Conservation (phyloP, 1,284 basidiomycete species). For the Microbotryum violaceum region DNA sequence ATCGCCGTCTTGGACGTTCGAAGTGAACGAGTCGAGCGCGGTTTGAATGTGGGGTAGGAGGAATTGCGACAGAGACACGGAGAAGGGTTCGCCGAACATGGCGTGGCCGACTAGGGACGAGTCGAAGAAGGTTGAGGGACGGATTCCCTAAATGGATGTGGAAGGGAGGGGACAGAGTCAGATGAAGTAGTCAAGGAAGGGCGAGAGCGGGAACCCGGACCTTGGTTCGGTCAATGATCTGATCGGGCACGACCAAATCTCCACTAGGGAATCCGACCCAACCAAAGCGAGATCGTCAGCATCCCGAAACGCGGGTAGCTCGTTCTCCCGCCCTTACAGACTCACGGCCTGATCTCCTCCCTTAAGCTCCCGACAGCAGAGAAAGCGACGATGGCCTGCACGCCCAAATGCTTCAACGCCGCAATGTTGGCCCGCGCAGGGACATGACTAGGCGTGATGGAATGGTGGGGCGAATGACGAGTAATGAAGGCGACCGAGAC, state of each 20-base stretch:
- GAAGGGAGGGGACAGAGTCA: neutral
- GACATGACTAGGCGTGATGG: slow-evolving; percentile 62
- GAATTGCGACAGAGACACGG: slow-evolving; percentile 56
- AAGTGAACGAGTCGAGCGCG: slow-evolving; percentile 54
- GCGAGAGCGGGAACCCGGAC: slow-evolving; percentile 3
- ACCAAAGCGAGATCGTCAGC: neutral
- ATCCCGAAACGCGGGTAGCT: neutral
- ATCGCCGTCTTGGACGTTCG: slow-evolving; percentile 45
- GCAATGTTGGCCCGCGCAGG: slow-evolving; percentile 89
- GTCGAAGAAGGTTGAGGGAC: slow-evolving; percentile 75
- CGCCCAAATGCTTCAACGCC: slow-evolving; percentile 85
- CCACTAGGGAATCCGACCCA: slow-evolving; percentile 39
- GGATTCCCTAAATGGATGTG: slow-evolving; percentile 18
- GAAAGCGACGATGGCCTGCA: slow-evolving; percentile 83
- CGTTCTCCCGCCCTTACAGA: neutral
- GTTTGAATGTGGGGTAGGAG: slow-evolving; percentile 58
- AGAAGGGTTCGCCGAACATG: slow-evolving; percentile 69
- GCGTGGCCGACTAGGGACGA: slow-evolving; percentile 81
- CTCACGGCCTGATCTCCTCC: slow-evolving; percentile 62
- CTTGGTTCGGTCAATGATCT: slow-evolving; percentile 92
- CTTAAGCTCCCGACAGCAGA: slow-evolving; percentile 91
- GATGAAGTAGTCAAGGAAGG: neutral
- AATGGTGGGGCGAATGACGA: slow-evolving; percentile 75
- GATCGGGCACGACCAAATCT: slow-evolving; percentile 78
- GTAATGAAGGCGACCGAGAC: slow-evolving; percentile 81